These are phyloP conservation scores for Phellopilus nigrolimitatus DNA, from an alignment of 1,284 basidiomycete species.

Conservation along the genomic window DNA sequence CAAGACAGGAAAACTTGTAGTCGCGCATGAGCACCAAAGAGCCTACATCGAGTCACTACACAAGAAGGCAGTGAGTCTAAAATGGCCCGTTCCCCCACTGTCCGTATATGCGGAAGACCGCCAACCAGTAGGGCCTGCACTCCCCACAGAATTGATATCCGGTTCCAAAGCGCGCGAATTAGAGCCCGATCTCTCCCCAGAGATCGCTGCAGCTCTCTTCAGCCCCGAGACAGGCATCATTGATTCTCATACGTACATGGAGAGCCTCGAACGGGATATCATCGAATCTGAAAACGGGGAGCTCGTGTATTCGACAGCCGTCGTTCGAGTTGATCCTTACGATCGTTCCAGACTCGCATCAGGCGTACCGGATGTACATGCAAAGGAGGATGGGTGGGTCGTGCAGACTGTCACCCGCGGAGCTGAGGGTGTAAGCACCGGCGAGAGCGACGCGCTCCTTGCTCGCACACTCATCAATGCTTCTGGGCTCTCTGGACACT, in stretches of 20 bases:
- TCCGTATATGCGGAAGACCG: constrained; percentile 14
- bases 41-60: constrained; percentile 70
- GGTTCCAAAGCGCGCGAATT: constrained; percentile 69
- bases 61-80: constrained; percentile 52
- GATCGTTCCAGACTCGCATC: constrained; percentile 25
- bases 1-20: constrained; percentile 85
- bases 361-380: constrained; percentile 27
- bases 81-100: constrained; percentile 46
- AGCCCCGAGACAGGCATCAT: constrained; percentile 90
- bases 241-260: constrained; percentile 81
- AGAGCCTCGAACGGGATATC: constrained; percentile 77
- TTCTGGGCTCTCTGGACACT: constrained; percentile 74
- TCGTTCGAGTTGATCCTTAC: constrained; percentile 81
- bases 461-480: constrained; percentile 85
- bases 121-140: constrained; percentile 28
- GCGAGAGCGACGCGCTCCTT: constrained; percentile 61
- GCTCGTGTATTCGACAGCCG: constrained; percentile 77
- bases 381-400: constrained; percentile 59
- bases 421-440: constrained; percentile 31
- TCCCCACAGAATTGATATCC: constrained; percentile 67
- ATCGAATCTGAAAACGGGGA: constrained; percentile 66
- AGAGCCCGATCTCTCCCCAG: constrained; percentile 76
- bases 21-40: constrained; percentile 64
- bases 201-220: constrained; percentile 73
- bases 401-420: constrained; percentile 58